Percentiles rank a stretch among this genome's conserved stretches.
Evolutionary conservation across 208 protist genomes (phyloP).

Genomic region (Leishmania tropica): DNA sequence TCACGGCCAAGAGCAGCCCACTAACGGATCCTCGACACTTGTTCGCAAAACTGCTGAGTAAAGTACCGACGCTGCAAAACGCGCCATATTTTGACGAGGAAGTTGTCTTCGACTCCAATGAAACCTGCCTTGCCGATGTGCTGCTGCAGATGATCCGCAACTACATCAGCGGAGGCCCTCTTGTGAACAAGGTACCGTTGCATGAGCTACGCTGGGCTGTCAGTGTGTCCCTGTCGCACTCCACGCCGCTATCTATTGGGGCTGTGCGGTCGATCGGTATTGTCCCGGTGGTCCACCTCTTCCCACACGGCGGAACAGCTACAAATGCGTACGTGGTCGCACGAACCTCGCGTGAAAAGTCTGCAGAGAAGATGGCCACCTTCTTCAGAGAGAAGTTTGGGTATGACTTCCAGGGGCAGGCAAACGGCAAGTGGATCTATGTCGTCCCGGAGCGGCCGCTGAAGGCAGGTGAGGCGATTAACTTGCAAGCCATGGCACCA

Average conservation of each 20-base stretch:
- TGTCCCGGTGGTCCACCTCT: constrained; percentile 85
- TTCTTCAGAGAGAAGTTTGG: constrained; percentile 60
- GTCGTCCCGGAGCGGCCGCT: constrained; percentile 64
- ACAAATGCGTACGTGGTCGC: constrained; percentile 80
- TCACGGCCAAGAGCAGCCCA: constrained; percentile 77
- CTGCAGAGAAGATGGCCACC: constrained; percentile 45
- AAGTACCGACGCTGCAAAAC: constrained; percentile 80
- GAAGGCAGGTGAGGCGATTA: constrained; percentile 71
- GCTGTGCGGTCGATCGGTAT: constrained; percentile 78
- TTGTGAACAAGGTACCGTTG: constrained; percentile 82
- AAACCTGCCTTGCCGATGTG: constrained; percentile 82
- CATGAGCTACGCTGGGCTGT: constrained; percentile 88
- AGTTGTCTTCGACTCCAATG: constrained; percentile 65
- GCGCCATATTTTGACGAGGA: constrained; percentile 88
- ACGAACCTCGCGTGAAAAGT: constrained; percentile 46
- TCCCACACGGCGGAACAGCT: constrained; percentile 77
- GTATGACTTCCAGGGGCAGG: constrained; percentile 53
- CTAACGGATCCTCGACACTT: constrained; percentile 68
- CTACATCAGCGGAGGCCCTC: constrained; percentile 88
- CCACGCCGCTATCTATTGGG: constrained; percentile 81
- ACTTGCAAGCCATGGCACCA: constrained; percentile 86
- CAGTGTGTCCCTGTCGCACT: constrained; percentile 83
- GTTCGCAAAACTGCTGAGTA: constrained; percentile 73
- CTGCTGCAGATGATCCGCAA: constrained; percentile 93
- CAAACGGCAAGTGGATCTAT: constrained; percentile 74